phyloP scores from a whole-genome alignment of 148 eudicot genomes.

The Gaultheria prostrata region DNA sequence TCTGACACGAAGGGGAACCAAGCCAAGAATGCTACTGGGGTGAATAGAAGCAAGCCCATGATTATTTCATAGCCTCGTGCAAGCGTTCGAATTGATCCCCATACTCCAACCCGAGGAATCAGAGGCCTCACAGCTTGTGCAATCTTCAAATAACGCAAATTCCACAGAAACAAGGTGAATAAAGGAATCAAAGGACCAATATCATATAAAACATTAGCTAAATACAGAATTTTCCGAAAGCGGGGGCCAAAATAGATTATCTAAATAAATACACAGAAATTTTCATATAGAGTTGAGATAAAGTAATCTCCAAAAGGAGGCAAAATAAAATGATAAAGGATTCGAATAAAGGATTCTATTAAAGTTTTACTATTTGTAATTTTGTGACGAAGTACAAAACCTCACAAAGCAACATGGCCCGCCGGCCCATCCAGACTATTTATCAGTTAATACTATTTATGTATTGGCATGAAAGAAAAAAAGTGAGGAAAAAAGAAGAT shows the following conservation, averaged over 20 bases:
- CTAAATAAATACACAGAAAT: not conserved
- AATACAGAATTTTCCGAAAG: not conserved
- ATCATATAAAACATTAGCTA: not conserved
- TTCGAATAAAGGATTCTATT: not conserved
- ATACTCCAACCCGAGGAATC: constrained; percentile 31
- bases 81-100: constrained; percentile 49
- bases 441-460: not conserved
- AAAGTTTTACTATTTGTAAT: not conserved
- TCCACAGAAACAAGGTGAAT: not conserved
- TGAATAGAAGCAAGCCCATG: constrained; percentile 62
- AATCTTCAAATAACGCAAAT: constrained; percentile 32
- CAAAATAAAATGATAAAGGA: not conserved
- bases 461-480: not conserved
- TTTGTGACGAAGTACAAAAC: not conserved
- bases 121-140: constrained; percentile 53
- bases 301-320: not conserved
- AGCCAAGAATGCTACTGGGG: constrained; percentile 61
- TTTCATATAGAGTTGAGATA: not conserved
- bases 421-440: not conserved
- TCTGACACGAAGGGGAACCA: constrained; percentile 83
- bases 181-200: not conserved
- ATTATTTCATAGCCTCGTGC: constrained; percentile 63
- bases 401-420: not conserved
- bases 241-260: not conserved
- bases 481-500: not conserved